phyloP scores from a whole-genome alignment of 306 rosid species.

The Corylus avellana region DNA sequence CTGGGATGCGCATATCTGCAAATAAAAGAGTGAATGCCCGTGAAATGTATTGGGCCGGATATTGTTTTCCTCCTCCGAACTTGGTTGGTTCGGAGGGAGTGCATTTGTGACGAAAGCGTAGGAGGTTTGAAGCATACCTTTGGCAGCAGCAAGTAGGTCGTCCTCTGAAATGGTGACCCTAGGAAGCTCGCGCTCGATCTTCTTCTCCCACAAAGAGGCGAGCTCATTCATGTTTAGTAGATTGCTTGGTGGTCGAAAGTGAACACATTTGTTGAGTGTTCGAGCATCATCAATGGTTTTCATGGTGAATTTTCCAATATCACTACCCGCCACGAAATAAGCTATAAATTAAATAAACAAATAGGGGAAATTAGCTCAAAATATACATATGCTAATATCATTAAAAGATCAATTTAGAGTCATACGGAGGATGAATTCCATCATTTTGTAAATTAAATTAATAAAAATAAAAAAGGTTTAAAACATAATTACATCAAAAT shows the following conservation, averaged over 20 bases:
- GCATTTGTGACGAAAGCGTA: too few species aligned
- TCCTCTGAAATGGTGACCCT: slow-evolving; percentile 1
- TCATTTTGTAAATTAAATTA: too few species aligned
- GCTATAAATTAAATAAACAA: neutral
- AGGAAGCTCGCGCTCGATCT: neutral
- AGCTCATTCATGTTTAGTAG: slow-evolving; percentile 3
- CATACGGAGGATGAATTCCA: too few species aligned
- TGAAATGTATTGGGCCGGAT: too few species aligned
- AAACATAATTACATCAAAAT: too few species aligned
- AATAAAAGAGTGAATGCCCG: neutral
- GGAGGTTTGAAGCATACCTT: neutral
- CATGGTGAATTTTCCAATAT: slow-evolving; percentile 10
- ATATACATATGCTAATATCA: too few species aligned
- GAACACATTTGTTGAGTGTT: slow-evolving; percentile 2
- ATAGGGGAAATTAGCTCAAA: too few species aligned
- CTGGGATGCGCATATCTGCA: slow-evolving; percentile 4
- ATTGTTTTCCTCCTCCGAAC: too few species aligned
- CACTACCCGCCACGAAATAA: slow-evolving; percentile 1
- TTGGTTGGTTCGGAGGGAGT: too few species aligned
- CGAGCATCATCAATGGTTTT: neutral
- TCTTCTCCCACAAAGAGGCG: slow-evolving; percentile 18
- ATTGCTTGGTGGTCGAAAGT: slow-evolving; percentile 4
- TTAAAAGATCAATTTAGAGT: too few species aligned
- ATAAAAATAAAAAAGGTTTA: too few species aligned
- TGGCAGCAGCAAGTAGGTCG: slow-evolving; percentile 6